Conservation (phyloP, 345 rosid genomes). For the Trapa incisa region DNA sequence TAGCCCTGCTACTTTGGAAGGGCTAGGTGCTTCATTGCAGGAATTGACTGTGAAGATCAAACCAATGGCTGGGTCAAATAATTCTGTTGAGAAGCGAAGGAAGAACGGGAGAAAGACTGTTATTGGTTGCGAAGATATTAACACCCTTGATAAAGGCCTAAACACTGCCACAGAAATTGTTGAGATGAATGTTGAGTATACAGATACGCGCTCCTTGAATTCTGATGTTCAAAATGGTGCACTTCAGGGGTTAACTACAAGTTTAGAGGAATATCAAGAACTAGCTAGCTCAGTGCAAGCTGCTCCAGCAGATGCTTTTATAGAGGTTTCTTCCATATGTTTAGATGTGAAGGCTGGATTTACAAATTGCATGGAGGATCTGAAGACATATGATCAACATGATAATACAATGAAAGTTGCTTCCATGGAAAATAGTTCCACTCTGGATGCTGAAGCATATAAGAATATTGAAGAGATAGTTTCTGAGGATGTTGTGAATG, state of each 20-base stretch:
- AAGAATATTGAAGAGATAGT: constrained; percentile 1
- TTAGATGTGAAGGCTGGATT: neutral
- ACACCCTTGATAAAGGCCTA: neutral
- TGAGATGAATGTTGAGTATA: neutral
- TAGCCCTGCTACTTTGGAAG: neutral
- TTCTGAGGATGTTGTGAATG: constrained; percentile 5
- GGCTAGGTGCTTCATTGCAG: neutral
- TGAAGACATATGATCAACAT: constrained; percentile 7
- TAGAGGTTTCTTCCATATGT: neutral
- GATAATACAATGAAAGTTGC: neutral
- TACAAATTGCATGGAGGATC: neutral
- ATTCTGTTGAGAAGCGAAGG: neutral
- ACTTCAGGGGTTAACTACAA: neutral
- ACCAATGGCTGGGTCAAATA: neutral
- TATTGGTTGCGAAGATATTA: neutral
- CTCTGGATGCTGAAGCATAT: neutral
- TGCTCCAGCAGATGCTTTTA: neutral
- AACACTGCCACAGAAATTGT: neutral
- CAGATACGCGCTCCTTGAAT: neutral
- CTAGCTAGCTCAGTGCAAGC: neutral
- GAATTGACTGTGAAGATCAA: neutral
- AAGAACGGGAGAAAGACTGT: neutral
- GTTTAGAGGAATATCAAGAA: neutral
- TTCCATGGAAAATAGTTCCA: neutral
- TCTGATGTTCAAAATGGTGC: constrained; percentile 3